A percentile compares a stretch with the other conserved stretches of the same genome.
Conservation (phyloP, 1,284 basidiomycete genomes). For the Tausonia pullulans region DNA sequence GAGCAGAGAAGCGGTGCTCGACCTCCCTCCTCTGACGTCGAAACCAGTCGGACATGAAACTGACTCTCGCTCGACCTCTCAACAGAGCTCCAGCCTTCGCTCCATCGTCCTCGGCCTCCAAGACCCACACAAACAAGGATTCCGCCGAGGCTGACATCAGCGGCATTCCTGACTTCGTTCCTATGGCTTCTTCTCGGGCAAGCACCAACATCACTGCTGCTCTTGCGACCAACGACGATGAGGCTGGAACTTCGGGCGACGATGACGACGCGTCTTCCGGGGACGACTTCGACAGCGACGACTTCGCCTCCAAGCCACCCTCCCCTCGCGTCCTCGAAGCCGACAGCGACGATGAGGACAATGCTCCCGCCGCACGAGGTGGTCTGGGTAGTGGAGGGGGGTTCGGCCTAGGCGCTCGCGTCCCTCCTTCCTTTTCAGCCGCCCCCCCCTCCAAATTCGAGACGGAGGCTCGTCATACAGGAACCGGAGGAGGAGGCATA, state of each 20-base stretch:
- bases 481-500: conserved; percentile 16
- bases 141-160: not conserved
- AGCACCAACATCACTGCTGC: no score
- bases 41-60: not conserved
- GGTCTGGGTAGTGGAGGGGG: conserved; percentile 23
- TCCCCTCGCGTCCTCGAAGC: conserved; percentile 43
- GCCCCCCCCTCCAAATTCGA: conserved; percentile 2
- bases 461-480: no score
- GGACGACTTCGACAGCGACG: conserved; percentile 33
- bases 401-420: conserved; percentile 25
- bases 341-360: conserved; percentile 5
- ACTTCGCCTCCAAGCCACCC: conserved; percentile 38
- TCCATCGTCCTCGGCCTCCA: not conserved
- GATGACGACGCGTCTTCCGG: conserved; percentile 15
- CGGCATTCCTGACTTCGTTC: not conserved
- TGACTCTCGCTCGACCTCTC: not conserved
- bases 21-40: not conserved
- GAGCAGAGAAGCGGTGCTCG: no score
- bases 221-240: conserved; percentile 9
- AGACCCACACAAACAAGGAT: conserved; percentile 15
- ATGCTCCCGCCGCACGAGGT: conserved; percentile 12
- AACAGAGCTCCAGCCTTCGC: conserved; percentile 54
- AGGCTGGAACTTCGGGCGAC: conserved; percentile 17
- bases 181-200: not conserved
- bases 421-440: conserved; percentile 16